Evolutionary conservation across 371 early-diverging fungal genomes (phyloP), one percentile per base, ranked within the genome.

Genomic region (Mycotypha africana): DNA sequence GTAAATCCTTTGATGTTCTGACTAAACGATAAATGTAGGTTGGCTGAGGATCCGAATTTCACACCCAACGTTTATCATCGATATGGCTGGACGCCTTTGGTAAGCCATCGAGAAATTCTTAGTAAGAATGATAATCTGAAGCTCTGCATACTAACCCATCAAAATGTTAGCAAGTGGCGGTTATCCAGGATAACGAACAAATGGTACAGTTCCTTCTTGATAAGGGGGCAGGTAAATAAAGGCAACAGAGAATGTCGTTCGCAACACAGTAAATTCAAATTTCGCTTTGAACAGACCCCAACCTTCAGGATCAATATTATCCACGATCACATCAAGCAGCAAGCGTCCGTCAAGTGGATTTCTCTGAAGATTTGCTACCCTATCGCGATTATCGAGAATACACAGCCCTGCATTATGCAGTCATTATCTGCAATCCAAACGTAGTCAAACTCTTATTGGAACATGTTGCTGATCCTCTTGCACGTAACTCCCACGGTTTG

Each of bases 341-440:
- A 10, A 61, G 64, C 30, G 50, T 60, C 2, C 58, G 74, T 7
- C 69, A 73, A 34, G 54, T 52, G 0, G 74, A 73, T 33, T 73
- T 73, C 25, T 69, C 67, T 9, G 59, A 61, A 32, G 74, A 73
- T n/a, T 30, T 73, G 4, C 31, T 69, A 25, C 74, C 74, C 9
- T 73, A 69, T 28, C 56, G 74, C 16, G 74, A 73, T 25, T 73
- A 73, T 50, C 51, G 74, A 30, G 67, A 73, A 15, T 74, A 68
- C 26, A 79, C 78, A 0, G 78, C 89, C 0, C 69, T 87, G 36
- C 84, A 82, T 43, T 62, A 82, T 43, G 86, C 86, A 5, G 79
- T 79, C 23, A 71, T 77, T 47, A 78, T 76, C 40, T 82, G 86
- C 11, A 79, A 76, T 24, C 55, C 70, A 5, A 45, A 53, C 11